Evolutionary conservation across 495 filamentous ascomycete genomes (phyloP), one percentile per base, ranked within the genome.

Genomic region (Articulospora tetracladia): DNA sequence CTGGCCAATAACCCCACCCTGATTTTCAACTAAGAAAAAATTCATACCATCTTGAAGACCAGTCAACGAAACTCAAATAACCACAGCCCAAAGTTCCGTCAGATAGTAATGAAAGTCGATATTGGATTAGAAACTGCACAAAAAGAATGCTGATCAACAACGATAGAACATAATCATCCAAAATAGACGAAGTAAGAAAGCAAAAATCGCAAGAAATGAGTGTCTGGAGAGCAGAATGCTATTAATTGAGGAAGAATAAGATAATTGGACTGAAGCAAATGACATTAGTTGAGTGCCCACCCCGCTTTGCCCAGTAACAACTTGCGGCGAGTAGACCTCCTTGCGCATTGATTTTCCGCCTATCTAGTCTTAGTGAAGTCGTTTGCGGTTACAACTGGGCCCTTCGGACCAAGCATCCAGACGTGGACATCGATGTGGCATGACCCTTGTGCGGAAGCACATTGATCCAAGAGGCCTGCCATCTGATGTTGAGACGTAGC

Each of bases 401-500:
- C 47, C 20, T 25, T n/a, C 19, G 17, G 20, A 23, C 41, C 20
- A 23, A 47, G 30, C 30, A 32, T 32, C 6, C n/a, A 7, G 41
- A 47, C 20, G 17, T 47, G 19, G 28, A 28, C 51, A 53, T 53
- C 24, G 20, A 30, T 13, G 25, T 4, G 15, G 20, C n/a, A 19
- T 15, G 1, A 53, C 27, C 51, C 51, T 28, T 41, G 32, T 23
- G 7, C n/a, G 12, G 30, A 55, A 13, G n/a, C 6, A 13, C 12
- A 2, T 36, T 6, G 7, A 36, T 36, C 20, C 19, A 20, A 17
- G 13, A 39, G 17, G n/a, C 17, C 32, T 55, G 28, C 11, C 53
- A 55, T 55, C 53, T 55, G 32, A 39, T 55, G 12, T 36, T 55
- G 50, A 53, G 50, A 53, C 50, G 25, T 39, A 17, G 23, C 17